Percentiles rank a stretch among this genome's conserved stretches.
Evolutionary conservation across 129 eudicot genomes (phyloP).

Genomic region (Oenanthe sinensis): DNA sequence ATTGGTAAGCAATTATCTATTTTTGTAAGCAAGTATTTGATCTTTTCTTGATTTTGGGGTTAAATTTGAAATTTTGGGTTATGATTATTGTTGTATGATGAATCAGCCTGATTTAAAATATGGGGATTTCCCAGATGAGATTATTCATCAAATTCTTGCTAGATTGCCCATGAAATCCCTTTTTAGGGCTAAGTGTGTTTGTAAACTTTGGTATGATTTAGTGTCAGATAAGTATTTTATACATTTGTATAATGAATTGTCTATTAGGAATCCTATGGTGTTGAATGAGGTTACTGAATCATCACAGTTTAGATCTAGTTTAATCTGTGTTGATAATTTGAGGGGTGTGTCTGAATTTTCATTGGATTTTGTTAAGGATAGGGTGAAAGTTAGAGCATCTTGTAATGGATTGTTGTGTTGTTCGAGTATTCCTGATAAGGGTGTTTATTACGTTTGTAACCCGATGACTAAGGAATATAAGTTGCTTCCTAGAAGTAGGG

Average conservation of each 20-base stretch:
- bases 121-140: slow-evolving; percentile 74
- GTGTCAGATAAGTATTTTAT: slow-evolving; percentile 51
- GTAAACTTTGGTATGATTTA: slow-evolving; percentile 62
- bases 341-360: slow-evolving; percentile 72
- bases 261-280: slow-evolving; percentile 53
- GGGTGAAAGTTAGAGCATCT: slow-evolving; percentile 76
- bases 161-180: slow-evolving; percentile 74
- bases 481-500: slow-evolving; percentile 68
- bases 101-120: slow-evolving; percentile 30
- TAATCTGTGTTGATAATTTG: slow-evolving; percentile 59
- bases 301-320: slow-evolving; percentile 41
- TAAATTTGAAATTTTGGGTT: slow-evolving; percentile 8
- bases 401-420: slow-evolving; percentile 85
- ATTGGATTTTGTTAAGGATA: slow-evolving; percentile 60
- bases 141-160: slow-evolving; percentile 57
- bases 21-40: background rate
- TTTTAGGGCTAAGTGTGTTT: slow-evolving; percentile 59
- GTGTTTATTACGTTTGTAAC: slow-evolving; percentile 81
- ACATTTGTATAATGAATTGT: slow-evolving; percentile 34
- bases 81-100: slow-evolving; percentile 16
- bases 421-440: slow-evolving; percentile 81
- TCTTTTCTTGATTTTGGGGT: background rate
- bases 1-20: background rate
- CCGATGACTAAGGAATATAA: slow-evolving; percentile 71
- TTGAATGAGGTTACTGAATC: slow-evolving; percentile 51